Evolutionary conservation across 345 rosid species (phyloP).

Genomic region (Gossypium herbaceum): DNA sequence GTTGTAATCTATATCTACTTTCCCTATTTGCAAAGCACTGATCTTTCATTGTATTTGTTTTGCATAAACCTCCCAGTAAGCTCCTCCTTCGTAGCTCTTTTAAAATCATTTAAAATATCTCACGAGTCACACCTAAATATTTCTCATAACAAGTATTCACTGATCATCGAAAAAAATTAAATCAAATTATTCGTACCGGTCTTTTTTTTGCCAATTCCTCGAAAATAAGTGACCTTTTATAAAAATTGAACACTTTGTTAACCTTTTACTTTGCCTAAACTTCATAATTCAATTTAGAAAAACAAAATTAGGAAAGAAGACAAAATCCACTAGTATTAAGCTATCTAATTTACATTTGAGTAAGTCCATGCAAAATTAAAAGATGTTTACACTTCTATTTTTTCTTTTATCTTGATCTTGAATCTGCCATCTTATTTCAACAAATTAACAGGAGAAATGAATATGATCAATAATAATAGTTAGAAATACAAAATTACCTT

Average conservation of each 20-base stretch:
- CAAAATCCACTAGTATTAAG: slow-evolving; percentile 10
- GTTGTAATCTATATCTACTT: not conserved
- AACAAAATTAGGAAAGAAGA: not conserved
- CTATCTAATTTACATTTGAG: slow-evolving; percentile 10
- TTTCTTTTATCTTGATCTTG: not conserved
- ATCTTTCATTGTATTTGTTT: not conserved
- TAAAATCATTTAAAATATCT: slow-evolving; percentile 1
- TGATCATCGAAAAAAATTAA: not conserved
- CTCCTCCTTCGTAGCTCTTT: not conserved
- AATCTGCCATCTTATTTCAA: not conserved
- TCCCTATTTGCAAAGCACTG: not conserved
- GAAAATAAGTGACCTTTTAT: not conserved
- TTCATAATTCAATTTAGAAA: not conserved
- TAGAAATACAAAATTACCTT: slow-evolving; percentile 37
- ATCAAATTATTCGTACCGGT: not conserved
- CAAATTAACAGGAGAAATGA: not conserved
- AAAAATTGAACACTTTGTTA: not conserved
- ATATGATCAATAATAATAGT: not conserved
- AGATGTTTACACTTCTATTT: not conserved
- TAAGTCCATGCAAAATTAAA: slow-evolving; percentile 4
- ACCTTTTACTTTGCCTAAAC: not conserved
- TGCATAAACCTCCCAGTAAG: not conserved
- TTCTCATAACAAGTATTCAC: not conserved
- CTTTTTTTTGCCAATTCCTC: not conserved
- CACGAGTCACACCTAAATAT: not conserved